These are phyloP conservation scores for Exophiala calicioides DNA, from an alignment of 2,329 filamentous ascomycete genomes.

Conservation along the genomic window DNA sequence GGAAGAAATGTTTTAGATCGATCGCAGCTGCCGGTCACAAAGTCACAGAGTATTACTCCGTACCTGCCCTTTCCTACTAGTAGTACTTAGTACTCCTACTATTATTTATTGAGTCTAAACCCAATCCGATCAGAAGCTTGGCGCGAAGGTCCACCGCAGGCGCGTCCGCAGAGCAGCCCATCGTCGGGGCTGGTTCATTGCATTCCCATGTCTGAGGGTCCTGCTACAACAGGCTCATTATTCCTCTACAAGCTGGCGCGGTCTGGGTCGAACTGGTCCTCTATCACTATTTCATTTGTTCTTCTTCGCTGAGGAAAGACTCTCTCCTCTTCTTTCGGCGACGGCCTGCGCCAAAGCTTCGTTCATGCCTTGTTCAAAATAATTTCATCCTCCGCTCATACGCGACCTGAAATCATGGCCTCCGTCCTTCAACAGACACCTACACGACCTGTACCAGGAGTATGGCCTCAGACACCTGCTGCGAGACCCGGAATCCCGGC, in stretches of 20 bases:
- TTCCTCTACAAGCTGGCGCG: too few relatives aligned
- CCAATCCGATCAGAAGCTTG: neutral
- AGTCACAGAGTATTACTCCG: neutral
- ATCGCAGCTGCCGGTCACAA: neutral
- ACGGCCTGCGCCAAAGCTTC: slow-evolving; percentile 1
- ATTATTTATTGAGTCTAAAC: slow-evolving; percentile 4
- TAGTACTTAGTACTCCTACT: too few relatives aligned
- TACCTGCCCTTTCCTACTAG: too few relatives aligned
- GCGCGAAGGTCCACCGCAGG: neutral
- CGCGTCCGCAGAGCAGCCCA: too few relatives aligned
- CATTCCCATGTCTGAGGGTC: too few relatives aligned
- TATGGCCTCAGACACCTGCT: slow-evolving; percentile 45
- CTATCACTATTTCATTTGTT: too few relatives aligned
- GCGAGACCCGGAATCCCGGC: slow-evolving; percentile 39
- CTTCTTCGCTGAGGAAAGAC: neutral
- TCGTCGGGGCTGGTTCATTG: too few relatives aligned
- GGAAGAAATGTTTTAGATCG: neutral
- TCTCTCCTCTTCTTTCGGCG: neutral
- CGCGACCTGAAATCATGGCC: slow-evolving; percentile 40
- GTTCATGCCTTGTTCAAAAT: slow-evolving; percentile 16
- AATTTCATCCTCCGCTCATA: slow-evolving; percentile 8
- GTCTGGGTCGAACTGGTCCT: too few relatives aligned
- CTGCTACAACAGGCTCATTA: too few relatives aligned
- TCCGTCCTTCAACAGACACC: slow-evolving; percentile 40
- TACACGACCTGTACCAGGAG: slow-evolving; percentile 44